These are phyloP conservation scores for Vitis hybrid DNA, from an alignment of 177 flowering plant genomes.

Conservation along the genomic window DNA sequence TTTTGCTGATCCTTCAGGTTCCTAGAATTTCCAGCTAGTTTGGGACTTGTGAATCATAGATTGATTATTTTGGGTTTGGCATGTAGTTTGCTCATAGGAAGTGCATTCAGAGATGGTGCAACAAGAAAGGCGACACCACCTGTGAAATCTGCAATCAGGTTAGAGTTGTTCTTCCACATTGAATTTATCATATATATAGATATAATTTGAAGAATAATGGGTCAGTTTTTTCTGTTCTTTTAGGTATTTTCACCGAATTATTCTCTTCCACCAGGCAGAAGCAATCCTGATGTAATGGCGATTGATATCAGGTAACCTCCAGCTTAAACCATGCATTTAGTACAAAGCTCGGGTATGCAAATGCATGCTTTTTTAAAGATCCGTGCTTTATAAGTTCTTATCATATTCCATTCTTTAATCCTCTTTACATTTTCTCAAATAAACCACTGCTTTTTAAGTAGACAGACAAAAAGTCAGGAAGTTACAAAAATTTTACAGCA, in stretches of 20 bases:
- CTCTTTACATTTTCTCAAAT: too few species aligned
- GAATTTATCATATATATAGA: background rate
- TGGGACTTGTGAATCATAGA: background rate
- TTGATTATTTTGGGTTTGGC: background rate
- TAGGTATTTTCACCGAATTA: slow-evolving; percentile 61
- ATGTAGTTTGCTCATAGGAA: slow-evolving; percentile 76
- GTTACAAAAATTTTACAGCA: too few species aligned
- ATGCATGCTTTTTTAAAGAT: too few species aligned
- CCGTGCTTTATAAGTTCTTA: too few species aligned
- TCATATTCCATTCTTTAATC: too few species aligned
- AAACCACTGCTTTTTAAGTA: too few species aligned
- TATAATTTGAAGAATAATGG: slow-evolving; percentile 1
- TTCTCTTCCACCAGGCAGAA: slow-evolving; percentile 45
- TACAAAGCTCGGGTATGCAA: too few species aligned
- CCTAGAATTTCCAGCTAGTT: background rate
- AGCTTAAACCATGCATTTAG: background rate
- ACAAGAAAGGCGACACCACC: slow-evolving; percentile 62
- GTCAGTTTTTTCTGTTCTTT: background rate
- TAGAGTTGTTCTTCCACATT: background rate
- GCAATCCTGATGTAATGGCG: slow-evolving; percentile 50
- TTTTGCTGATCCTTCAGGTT: too few species aligned
- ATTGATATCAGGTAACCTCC: slow-evolving; percentile 57
- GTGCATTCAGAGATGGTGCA: slow-evolving; percentile 79
- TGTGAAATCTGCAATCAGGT: slow-evolving; percentile 82
- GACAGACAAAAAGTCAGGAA: too few species aligned